Evolutionary conservation across 148 eudicot species (phyloP), one percentile per base, ranked within the genome.

Genomic region (Rhododendron griersonianum): DNA sequence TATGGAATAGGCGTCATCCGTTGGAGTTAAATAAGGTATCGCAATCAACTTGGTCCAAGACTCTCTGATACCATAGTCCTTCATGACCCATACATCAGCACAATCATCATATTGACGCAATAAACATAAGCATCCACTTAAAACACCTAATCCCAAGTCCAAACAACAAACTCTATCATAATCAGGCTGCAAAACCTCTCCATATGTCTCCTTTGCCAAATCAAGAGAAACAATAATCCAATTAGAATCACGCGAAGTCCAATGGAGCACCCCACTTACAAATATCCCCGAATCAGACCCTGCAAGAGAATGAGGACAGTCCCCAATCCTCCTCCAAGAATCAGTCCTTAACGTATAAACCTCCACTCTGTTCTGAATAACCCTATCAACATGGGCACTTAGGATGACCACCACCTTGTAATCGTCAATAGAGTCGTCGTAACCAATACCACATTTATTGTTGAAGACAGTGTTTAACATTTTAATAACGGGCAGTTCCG

Each of bases 211-310:
- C 1, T 71, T 67, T 11, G 25, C 85, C 9, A 93, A 77, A 80
- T 92, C 93, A 47, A 91, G 81, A 7, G 89, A 87, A 55, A 91
- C 82, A 57, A 93, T 91, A 4, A 3, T 4, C 86, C 83, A 0
- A 57, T 9, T 15, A 41, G 45, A 14, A 84, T 51, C 0, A 47
- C 76, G 1, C 25, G 82, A 89, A 23, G 89, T 82, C 92, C 93
- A 93, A 86, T 93, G 94, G 71, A 93, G 90, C 82, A 87, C 86
- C 71, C 95, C 94, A 78, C 83, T 89, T 0, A 85, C 88, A 84
- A 67, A 84, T n/a, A 75, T 61, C 33, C 94, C 93, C 8, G 83
- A 61, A 55, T 85, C 87, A 69, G 84, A 3, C 41, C 0, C 5
- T 0, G 30, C 87, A 83, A 86, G 63, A 77, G 85, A 86, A 65